Base-by-base conservation (phyloP, 1,284 basidiomycete genomes). In the Vanrija sp. region DNA sequence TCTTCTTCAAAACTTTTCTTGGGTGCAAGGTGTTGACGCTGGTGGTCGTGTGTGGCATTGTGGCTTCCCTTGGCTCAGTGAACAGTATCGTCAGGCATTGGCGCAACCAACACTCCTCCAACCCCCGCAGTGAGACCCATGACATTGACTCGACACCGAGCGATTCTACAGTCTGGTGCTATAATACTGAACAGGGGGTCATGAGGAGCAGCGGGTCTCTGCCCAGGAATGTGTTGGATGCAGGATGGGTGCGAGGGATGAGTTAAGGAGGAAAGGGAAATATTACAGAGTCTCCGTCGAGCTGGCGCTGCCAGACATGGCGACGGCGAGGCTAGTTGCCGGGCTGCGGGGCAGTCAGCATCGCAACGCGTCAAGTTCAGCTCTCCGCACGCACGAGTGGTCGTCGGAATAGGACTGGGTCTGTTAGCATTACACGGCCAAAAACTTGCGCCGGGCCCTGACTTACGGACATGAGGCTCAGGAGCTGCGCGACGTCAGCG, bases 391-490 rank as follows among this genome's bases (percentile, higher is more conserved):
- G 61, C 49, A 80, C 78, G 57, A 78, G 73, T 59, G 78, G 74
- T 39, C 80, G 70, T 51, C 80, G 68, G 65, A 81, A 81, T n/a
- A 81, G 75, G 44, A 77, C 74, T 76, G 52, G 6, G 16, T 23
- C 23, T 18, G 44, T 58, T 42, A 63, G 55, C 85, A 51, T 21
- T 14, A 34, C 34, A 34, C 34, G 12, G 39, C 3, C n/a, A n/a
- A 15, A 26, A 6, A 6, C 5, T 26, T 14, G 39, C 45, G 34
- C 12, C 19, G 26, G 7, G 16, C 25, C 15, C 15, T 14, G 8
- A 60, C 58, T 46, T 43, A 63, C 61, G 51, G 29, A 67, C 63
- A 53, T 91, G 89, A 7, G 89, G 89, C 73, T 92, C 89, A 16
- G 89, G 89, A 45, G 88, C 89, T 91, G 62, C 47, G 51, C 23